Evolutionary conservation across 2,329 filamentous ascomycete genomes (phyloP).

Genomic region (Claviceps arundinis): DNA sequence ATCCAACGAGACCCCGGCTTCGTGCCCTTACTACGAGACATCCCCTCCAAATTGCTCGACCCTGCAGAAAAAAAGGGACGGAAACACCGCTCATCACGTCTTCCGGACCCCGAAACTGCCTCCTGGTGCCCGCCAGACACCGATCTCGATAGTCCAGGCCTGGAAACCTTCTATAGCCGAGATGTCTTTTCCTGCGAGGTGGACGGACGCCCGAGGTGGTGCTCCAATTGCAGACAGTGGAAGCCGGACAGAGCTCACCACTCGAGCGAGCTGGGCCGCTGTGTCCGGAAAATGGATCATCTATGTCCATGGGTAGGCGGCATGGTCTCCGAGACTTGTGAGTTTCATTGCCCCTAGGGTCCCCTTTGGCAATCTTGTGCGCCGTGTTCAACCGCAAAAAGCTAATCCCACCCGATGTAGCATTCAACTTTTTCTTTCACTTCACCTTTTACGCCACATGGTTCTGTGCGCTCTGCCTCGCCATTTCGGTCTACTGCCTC

Average conservation of each 20-base stretch:
- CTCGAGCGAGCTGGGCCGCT: conserved; percentile 67
- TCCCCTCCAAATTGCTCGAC: conserved; percentile 6
- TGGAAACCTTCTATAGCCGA: conserved; percentile 68
- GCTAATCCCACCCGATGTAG: conserved; percentile 17
- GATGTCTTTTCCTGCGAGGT: conserved; percentile 74
- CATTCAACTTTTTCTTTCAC: conserved; percentile 87
- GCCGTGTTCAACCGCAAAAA: too few species aligned
- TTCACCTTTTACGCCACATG: conserved; percentile 63
- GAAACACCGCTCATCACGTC: conserved; percentile 4
- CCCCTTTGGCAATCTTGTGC: too few species aligned
- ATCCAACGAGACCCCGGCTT: conserved; percentile 62
- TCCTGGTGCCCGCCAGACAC: conserved; percentile 27
- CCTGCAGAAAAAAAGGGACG: conserved; percentile 3
- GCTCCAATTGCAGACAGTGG: conserved; percentile 69
- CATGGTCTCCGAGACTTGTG: conserved; percentile 69
- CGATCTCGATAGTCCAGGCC: conserved; percentile 47
- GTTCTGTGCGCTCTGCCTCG: conserved; percentile 52
- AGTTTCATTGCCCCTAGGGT: conserved; percentile 14
- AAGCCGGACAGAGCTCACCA: conserved; percentile 84
- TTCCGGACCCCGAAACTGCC: conserved; percentile 15
- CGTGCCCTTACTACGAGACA: conserved; percentile 42
- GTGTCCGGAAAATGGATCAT: conserved; percentile 85
- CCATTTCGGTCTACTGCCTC: conserved; percentile 51
- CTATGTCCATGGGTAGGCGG: conserved; percentile 97
- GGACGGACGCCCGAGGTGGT: conserved; percentile 79